These are phyloP conservation scores for Macadamia tetraphylla DNA, from an alignment of 164 flowering plant genomes.

Conservation along the genomic window DNA sequence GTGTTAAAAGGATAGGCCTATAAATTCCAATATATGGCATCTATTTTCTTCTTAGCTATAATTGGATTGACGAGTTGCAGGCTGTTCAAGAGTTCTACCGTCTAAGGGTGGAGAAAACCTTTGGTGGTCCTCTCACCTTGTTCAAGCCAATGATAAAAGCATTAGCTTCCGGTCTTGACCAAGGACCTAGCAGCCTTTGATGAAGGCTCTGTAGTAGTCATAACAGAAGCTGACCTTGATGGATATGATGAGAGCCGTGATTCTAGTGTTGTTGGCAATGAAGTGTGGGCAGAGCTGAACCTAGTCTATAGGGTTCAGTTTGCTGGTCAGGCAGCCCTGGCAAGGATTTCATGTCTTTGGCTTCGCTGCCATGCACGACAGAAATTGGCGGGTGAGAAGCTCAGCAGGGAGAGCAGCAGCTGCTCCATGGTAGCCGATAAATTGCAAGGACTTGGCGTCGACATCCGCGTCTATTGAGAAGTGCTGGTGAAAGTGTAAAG, in stretches of 20 bases:
- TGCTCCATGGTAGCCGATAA: slow-evolving; percentile 39
- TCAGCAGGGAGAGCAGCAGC: slow-evolving; percentile 29
- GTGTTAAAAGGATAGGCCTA: background rate
- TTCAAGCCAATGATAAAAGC: slow-evolving; percentile 11
- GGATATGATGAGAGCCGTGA: slow-evolving; percentile 47
- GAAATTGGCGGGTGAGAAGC: slow-evolving; percentile 23
- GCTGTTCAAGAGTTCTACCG: slow-evolving; percentile 67
- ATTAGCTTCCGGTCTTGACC: slow-evolving; percentile 7
- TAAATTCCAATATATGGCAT: background rate
- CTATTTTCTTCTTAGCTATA: no score
- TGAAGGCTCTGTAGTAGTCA: slow-evolving; percentile 64
- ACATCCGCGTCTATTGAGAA: slow-evolving; percentile 52
- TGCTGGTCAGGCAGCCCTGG: slow-evolving; percentile 64
- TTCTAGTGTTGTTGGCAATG: slow-evolving; percentile 26
- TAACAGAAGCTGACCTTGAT: slow-evolving; percentile 69
- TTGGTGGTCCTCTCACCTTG: slow-evolving; percentile 9
- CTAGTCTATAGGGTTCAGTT: slow-evolving; percentile 51
- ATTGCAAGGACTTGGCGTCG: slow-evolving; percentile 47
- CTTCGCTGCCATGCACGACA: slow-evolving; percentile 35
- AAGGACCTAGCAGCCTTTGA: slow-evolving; percentile 41
- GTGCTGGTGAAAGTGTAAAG: background rate
- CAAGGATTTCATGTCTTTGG: slow-evolving; percentile 66
- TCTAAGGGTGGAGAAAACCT: slow-evolving; percentile 25
- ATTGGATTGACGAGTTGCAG: slow-evolving; percentile 26
- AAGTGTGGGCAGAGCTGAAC: slow-evolving; percentile 54